Conservation (phyloP, 805 yeast species). For the Nakazawaea wyomingensis region DNA sequence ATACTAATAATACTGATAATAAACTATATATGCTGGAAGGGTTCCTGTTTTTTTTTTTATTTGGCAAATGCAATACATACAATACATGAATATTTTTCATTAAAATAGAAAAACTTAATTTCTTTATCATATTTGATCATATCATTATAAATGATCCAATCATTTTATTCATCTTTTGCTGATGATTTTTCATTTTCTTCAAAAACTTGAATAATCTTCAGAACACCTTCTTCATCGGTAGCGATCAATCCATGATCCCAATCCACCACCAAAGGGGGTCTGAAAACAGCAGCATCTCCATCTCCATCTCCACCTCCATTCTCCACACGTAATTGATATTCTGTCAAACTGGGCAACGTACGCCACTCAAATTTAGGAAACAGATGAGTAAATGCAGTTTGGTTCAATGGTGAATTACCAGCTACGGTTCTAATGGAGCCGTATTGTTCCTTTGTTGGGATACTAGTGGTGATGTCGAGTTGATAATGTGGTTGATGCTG, state of each 20-base stretch:
- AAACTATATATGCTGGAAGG: too few relatives aligned
- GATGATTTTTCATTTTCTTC: too few relatives aligned
- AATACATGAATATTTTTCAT: too few relatives aligned
- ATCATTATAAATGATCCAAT: too few relatives aligned
- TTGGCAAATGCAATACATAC: too few relatives aligned
- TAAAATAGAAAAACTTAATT: too few relatives aligned
- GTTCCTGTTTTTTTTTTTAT: too few relatives aligned
- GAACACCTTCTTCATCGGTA: constrained; percentile 36
- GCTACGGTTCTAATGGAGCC: not conserved
- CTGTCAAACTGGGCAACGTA: constrained; percentile 2
- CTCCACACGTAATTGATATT: not conserved
- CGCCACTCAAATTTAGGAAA: constrained; percentile 4
- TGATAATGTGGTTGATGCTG: not conserved
- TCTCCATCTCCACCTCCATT: too few relatives aligned
- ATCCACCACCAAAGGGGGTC: constrained; percentile 51
- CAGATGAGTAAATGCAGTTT: constrained; percentile 1
- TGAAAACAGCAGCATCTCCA: constrained; percentile 25
- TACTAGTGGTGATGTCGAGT: constrained; percentile 1
- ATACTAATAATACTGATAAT: too few relatives aligned
- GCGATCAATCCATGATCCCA: constrained; percentile 58
- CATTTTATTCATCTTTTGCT: too few relatives aligned
- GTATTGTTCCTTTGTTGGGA: constrained; percentile 11
- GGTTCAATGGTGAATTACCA: not conserved
- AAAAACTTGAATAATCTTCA: not conserved
- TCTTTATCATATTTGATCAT: too few relatives aligned